Conservation (phyloP, 2,329 filamentous ascomycete genomes). For the Ceratocystis smalleyi region DNA sequence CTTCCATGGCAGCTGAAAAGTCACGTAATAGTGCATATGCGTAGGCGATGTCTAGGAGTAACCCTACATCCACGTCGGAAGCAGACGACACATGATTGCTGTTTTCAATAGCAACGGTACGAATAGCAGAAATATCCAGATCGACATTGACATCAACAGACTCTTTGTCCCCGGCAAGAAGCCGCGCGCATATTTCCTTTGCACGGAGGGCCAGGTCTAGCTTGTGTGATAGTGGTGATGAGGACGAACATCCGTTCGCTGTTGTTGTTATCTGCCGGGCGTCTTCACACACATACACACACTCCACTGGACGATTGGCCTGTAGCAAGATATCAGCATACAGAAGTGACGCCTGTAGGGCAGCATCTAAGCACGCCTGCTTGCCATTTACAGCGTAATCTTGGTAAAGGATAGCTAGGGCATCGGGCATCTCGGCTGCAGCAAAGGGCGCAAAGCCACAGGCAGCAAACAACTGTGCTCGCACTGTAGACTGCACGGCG, state of each 20-base stretch:
- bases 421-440: neutral
- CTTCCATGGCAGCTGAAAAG: neutral
- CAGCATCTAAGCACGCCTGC: neutral
- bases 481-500: neutral
- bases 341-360: neutral
- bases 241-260: neutral
- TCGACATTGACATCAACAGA: neutral
- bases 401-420: neutral
- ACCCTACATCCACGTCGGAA: neutral
- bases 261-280: neutral
- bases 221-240: neutral
- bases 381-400: neutral
- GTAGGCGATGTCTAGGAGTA: neutral
- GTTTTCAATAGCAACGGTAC: neutral
- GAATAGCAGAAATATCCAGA: neutral
- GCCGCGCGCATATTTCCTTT: neutral
- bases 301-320: neutral
- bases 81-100: neutral
- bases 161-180: neutral
- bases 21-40: neutral
- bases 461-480: neutral
- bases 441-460: constrained; percentile 1
- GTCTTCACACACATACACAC: neutral
- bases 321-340: neutral
- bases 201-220: neutral